Evolutionary conservation across 75 land plant species (phyloP).

Genomic region (Selaginella tamariscina): DNA sequence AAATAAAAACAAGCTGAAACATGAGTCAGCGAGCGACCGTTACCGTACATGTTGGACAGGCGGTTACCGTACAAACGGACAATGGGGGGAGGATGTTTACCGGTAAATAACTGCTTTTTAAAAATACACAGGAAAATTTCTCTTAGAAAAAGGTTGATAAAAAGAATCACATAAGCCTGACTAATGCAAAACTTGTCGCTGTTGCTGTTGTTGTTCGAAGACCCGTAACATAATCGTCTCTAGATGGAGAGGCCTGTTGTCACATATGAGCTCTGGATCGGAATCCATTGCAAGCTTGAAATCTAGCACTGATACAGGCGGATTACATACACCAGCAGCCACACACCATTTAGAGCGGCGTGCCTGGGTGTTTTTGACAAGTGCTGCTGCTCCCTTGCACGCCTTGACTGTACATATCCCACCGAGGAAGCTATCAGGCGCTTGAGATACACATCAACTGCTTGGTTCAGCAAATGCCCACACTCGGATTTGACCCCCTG

Average conservation of each 20-base stretch:
- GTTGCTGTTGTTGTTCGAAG: constrained; percentile 28
- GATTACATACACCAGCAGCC: neutral
- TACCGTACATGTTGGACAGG: no score
- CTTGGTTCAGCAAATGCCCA: constrained; percentile 44
- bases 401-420: constrained; percentile 26
- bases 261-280: constrained; percentile 52
- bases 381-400: neutral
- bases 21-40: no score
- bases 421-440: constrained; percentile 40
- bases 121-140: no score
- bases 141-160: no score
- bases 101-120: no score
- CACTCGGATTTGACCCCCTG: constrained; percentile 34
- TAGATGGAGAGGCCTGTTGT: constrained; percentile 46
- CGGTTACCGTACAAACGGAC: no score
- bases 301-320: constrained; percentile 42
- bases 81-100: no score
- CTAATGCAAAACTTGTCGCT: no score
- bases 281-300: constrained; percentile 60
- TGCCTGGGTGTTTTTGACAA: neutral
- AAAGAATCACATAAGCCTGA: no score
- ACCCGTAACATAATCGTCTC: constrained; percentile 44
- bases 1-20: no score
- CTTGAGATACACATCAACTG: constrained; percentile 49
- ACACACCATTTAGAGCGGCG: neutral